Evolutionary conservation across 305 asterid genomes (phyloP).

Genomic region (Rubia balearica): DNA sequence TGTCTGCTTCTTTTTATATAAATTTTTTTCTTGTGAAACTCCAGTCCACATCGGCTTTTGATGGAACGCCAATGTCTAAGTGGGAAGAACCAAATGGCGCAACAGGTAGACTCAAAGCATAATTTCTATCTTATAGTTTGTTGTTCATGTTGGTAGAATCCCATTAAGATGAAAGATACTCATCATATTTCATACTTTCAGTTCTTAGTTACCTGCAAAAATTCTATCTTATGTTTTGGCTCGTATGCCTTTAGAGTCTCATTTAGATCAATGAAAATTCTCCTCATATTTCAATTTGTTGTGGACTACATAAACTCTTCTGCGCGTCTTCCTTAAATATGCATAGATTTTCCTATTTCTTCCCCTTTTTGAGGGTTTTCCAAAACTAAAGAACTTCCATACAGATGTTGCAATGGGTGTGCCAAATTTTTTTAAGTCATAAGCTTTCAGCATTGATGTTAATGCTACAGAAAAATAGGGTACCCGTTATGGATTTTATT

Average conservation of each 20-base stretch:
- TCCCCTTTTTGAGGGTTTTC: background rate
- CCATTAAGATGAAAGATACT: background rate
- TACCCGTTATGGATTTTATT: background rate
- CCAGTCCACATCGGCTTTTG: conserved; percentile 91
- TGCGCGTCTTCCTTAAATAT: background rate
- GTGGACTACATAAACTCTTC: background rate
- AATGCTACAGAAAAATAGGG: background rate
- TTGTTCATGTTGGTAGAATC: background rate
- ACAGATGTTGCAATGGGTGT: background rate
- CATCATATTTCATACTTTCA: background rate
- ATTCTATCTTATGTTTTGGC: background rate
- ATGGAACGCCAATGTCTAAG: conserved; percentile 96
- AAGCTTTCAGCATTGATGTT: background rate
- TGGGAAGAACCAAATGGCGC: conserved; percentile 99
- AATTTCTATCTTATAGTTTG: background rate
- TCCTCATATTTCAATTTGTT: background rate
- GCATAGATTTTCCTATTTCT: background rate
- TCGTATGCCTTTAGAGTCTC: background rate
- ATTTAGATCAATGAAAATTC: background rate
- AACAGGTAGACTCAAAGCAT: conserved; percentile 44
- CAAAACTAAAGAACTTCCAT: background rate
- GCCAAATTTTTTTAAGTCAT: background rate
- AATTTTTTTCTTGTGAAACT: conserved; percentile 15
- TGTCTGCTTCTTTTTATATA: conserved; percentile 9
- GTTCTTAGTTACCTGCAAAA: background rate